Conservation (phyloP, 352 stramenopile species). For the Globisporangium nagaii region DNA sequence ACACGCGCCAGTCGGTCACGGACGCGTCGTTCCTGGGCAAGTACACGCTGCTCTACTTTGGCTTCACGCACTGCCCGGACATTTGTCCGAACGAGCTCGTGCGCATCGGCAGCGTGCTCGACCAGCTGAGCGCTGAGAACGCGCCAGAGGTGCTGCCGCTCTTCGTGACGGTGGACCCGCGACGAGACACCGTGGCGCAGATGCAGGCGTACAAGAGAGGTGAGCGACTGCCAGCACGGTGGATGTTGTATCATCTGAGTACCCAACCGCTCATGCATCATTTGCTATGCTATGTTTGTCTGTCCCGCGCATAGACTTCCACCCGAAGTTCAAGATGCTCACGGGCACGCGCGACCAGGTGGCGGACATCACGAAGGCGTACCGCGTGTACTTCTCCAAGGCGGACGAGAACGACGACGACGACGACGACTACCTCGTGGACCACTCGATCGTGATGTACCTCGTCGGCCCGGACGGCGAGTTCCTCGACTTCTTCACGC, state of each 20-base stretch:
- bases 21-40: slow-evolving; percentile 91
- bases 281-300: background rate
- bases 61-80: slow-evolving; percentile 99
- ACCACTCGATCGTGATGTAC: slow-evolving; percentile 99
- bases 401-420: slow-evolving; percentile 91
- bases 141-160: slow-evolving; percentile 80
- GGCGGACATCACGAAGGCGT: slow-evolving; percentile 95
- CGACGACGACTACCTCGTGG: slow-evolving; percentile 99
- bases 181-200: slow-evolving; percentile 95
- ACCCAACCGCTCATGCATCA: no score
- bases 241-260: no score
- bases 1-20: slow-evolving; percentile 80
- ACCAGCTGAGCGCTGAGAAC: slow-evolving; percentile 78
- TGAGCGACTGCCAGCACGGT: slow-evolving; percentile 5
- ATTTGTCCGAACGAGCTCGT: slow-evolving; percentile 99
- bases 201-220: slow-evolving; percentile 94
- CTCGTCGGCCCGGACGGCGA: slow-evolving; percentile 94
- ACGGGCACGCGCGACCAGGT: slow-evolving; percentile 94
- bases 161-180: slow-evolving; percentile 98
- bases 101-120: slow-evolving; percentile 95
- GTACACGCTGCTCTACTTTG: slow-evolving; percentile 98
- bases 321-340: slow-evolving; percentile 85
- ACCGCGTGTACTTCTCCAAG: slow-evolving; percentile 99
- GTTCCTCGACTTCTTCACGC: slow-evolving; percentile 99
- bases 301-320: slow-evolving; percentile 45